These are phyloP conservation scores for Sclerotinia minor DNA, from an alignment of 2,329 filamentous ascomycete species.

Conservation along the genomic window DNA sequence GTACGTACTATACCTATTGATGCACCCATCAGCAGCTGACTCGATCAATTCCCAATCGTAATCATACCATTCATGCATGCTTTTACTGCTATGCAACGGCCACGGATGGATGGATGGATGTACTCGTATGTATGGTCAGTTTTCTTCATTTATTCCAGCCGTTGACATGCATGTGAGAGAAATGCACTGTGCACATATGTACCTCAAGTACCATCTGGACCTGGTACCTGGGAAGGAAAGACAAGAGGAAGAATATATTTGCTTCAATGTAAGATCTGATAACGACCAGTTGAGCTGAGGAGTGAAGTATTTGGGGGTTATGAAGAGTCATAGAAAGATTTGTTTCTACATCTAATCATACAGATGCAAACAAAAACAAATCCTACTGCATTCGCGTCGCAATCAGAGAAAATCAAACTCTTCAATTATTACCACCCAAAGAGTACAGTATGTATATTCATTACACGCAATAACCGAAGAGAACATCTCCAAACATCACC, in stretches of 20 bases:
- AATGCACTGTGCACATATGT: neutral
- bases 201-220: neutral
- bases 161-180: neutral
- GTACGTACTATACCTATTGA: no score
- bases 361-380: neutral
- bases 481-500: neutral
- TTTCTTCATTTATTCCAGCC: neutral
- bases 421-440: neutral
- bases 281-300: neutral
- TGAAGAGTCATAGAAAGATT: neutral
- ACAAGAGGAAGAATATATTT: neutral
- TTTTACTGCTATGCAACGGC: neutral
- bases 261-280: neutral
- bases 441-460: no score
- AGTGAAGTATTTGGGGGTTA: neutral
- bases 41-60: neutral
- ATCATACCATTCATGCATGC: no score
- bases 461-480: neutral
- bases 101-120: neutral
- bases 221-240: neutral
- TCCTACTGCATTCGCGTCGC: neutral
- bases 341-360: no score
- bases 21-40: constrained; percentile 1
- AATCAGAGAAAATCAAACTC: neutral
- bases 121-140: neutral